Percentiles rank a stretch among this genome's conserved stretches.
Evolutionary conservation across 306 rosid genomes (phyloP).

Genomic region (Cucurbita maxima): DNA sequence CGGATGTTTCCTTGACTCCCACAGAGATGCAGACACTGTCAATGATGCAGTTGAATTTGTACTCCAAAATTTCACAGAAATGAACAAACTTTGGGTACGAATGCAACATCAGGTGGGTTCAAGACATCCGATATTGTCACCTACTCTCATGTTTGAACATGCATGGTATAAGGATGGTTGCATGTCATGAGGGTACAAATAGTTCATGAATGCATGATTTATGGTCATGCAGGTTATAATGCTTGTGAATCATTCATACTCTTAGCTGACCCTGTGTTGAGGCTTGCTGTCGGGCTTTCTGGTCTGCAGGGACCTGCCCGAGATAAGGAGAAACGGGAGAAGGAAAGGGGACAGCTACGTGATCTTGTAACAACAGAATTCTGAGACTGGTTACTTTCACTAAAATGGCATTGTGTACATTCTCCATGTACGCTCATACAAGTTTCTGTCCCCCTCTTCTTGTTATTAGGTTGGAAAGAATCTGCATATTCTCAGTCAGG

Average conservation of each 20-base stretch:
- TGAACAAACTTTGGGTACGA: constrained; percentile 63
- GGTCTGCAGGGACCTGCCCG: constrained; percentile 99
- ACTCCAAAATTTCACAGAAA: constrained; percentile 48
- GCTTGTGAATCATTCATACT: constrained; percentile 71
- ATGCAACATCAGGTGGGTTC: constrained; percentile 60
- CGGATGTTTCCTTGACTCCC: not conserved
- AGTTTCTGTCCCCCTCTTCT: constrained; percentile 36
- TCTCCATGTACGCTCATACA: constrained; percentile 44
- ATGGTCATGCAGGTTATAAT: constrained; percentile 64
- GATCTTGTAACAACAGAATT: constrained; percentile 83
- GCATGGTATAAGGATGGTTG: constrained; percentile 33
- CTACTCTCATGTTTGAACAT: constrained; percentile 27
- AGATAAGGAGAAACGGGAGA: constrained; percentile 94
- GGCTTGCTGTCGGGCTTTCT: constrained; percentile 99
- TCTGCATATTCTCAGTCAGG: constrained; percentile 89
- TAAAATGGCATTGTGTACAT: constrained; percentile 32
- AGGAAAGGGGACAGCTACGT: constrained; percentile 92
- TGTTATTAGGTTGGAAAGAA: constrained; percentile 88
- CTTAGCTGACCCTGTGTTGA: constrained; percentile 99
- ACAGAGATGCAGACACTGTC: constrained; percentile 48
- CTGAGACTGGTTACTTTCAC: constrained; percentile 48
- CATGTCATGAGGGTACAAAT: constrained; percentile 40
- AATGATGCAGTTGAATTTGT: constrained; percentile 49
- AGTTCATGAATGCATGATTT: constrained; percentile 50
- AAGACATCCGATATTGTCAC: constrained; percentile 12